Percentiles rank a stretch among this genome's conserved stretches.
Evolutionary conservation across 2,329 filamentous ascomycete species (phyloP).

Genomic region (Lachnellula suecica): DNA sequence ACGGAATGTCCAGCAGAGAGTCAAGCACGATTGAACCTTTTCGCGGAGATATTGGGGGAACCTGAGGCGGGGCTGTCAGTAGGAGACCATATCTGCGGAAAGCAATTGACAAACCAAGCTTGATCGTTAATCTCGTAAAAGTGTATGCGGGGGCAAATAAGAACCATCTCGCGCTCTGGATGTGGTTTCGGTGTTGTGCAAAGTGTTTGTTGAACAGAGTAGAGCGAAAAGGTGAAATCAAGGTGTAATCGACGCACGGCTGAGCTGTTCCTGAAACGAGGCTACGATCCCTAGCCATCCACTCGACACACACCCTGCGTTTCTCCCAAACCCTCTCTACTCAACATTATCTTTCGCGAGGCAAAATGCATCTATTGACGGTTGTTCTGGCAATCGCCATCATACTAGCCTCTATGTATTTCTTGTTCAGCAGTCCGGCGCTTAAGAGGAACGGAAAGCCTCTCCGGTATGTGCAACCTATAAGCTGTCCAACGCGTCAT

Average conservation of each 20-base stretch:
- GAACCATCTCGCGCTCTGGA: constrained; percentile 39
- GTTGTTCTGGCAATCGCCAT: constrained; percentile 14
- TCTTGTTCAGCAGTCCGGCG: constrained; percentile 19
- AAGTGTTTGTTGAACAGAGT: background rate
- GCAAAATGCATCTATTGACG: constrained; percentile 23
- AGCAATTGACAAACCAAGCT: constrained; percentile 49
- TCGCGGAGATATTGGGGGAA: constrained; percentile 65
- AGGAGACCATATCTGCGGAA: constrained; percentile 6
- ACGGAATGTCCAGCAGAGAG: constrained; percentile 59
- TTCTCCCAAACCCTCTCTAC: background rate
- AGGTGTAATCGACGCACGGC: background rate
- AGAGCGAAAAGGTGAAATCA: background rate
- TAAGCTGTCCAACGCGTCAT: background rate
- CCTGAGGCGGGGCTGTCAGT: constrained; percentile 39
- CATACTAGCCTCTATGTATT: constrained; percentile 8
- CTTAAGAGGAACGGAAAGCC: constrained; percentile 29
- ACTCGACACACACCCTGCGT: background rate
- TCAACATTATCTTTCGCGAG: background rate
- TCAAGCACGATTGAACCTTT: constrained; percentile 64
- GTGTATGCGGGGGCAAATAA: constrained; percentile 57
- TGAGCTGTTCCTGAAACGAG: constrained; percentile 19
- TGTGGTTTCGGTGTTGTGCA: background rate
- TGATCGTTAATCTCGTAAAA: constrained; percentile 69
- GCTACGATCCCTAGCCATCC: constrained; percentile 11
- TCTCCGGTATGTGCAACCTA: constrained; percentile 24